Evolutionary conservation across 2,329 filamentous ascomycete genomes (phyloP), one percentile per base, ranked within the genome.

Genomic region (Phialophora macrospora): DNA sequence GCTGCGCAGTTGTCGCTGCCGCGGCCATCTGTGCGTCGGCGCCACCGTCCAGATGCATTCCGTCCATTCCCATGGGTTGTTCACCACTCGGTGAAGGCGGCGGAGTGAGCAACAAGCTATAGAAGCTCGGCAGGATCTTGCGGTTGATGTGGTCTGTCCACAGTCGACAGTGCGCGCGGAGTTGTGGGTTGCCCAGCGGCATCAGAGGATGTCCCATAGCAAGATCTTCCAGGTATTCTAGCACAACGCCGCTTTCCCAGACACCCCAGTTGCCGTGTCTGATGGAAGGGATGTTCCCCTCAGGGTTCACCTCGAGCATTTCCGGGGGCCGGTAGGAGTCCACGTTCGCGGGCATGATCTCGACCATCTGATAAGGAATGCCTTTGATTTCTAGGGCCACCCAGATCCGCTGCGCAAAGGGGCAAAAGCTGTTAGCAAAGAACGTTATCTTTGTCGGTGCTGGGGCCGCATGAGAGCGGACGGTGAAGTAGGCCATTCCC

Each of bases 321-420:
- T 88, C 83, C 1, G 88, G 90, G 68, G 90, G 90, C 71, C 88
- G 86, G 74, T 91, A 93, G 7, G 91, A 90, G 73, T 96, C 90
- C 54, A 69, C 44, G 30, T 69, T 62, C 24, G 67, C 51, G 11
- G 70, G 70, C 58, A 68, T 58, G 3, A 92, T 88, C 77, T 96
- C 92, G 72, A 92, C 88, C 77, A 96, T 96, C 75, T 96, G 91
- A 74, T 96, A 96, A 44, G 85, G 80, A 8, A 95, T 83, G 20
- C 86, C 84, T 75, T 95, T 95, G 72, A 88, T 82, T 76, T 96
- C 92, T 41, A 96, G 83, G 0, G 92, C 90, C 69, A 96, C 95
- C 92, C 92, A 96, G 28, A 95, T 90, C 20, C 92, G 87, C 75
- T 96, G 92, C 1, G 92, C 92, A 75, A 94, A 95, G 28, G 92